phyloP scores from a whole-genome alignment of 345 rosid species.

The Abelmoschus esculentus region DNA sequence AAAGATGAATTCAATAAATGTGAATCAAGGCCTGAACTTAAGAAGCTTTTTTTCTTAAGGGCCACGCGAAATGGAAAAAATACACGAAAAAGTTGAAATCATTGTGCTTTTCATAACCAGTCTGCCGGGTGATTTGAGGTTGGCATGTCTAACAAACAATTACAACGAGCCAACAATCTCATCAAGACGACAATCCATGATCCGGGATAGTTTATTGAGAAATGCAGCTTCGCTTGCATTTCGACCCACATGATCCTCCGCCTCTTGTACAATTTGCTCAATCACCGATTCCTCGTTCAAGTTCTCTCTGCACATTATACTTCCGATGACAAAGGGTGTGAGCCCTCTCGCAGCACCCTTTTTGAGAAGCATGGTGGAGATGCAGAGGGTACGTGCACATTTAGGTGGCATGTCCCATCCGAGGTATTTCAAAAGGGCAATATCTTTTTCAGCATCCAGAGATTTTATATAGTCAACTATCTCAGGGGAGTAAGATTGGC shows the following conservation, averaged over 20 bases:
- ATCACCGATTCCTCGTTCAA: slow-evolving; percentile 48
- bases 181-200: slow-evolving; percentile 46
- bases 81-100: not conserved
- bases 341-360: slow-evolving; percentile 72
- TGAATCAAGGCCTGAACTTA: not conserved
- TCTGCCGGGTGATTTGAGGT: not conserved
- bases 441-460: slow-evolving; percentile 65
- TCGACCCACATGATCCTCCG: slow-evolving; percentile 35
- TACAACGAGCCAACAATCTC: slow-evolving; percentile 3
- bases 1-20: not conserved
- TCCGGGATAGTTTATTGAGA: slow-evolving; percentile 31
- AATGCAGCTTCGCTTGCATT: slow-evolving; percentile 44
- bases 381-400: slow-evolving; percentile 45
- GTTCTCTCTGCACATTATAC: slow-evolving; percentile 72
- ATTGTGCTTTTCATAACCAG: not conserved
- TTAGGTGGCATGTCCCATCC: slow-evolving; percentile 67
- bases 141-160: not conserved
- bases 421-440: slow-evolving; percentile 46
- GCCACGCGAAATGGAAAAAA: not conserved
- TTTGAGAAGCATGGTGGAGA: slow-evolving; percentile 84
- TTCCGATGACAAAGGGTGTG: slow-evolving; percentile 64
- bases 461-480: slow-evolving; percentile 51
- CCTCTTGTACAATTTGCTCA: slow-evolving; percentile 42
- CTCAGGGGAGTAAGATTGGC: slow-evolving; percentile 46
- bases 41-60: not conserved